Base-by-base conservation (phyloP, 495 filamentous ascomycete species). In the Thermothielavioides terrestris region DNA sequence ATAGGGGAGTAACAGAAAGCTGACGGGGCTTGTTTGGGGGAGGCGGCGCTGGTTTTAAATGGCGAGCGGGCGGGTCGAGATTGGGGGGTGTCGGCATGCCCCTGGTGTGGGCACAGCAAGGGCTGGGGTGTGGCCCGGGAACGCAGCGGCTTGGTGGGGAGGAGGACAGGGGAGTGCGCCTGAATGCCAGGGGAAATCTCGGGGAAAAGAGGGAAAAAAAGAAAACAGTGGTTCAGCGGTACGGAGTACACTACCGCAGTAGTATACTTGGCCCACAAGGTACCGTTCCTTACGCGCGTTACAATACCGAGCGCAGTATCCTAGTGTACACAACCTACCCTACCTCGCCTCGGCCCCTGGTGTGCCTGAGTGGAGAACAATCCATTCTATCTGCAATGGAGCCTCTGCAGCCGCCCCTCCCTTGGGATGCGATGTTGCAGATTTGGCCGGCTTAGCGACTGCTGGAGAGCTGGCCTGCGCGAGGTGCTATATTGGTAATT, bases 1-100 rank as follows among this genome's bases (percentile, higher is more conserved):
- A 63, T 65, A 56, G 60, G 45, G 62, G 63, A 63, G 60, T 49
- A 55, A 54, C 58, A 53, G 43, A 61, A 55, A 56, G 36, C 47
- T 40, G 54, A 52, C 35, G 56, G 46, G n/a, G 50, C 40, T 44
- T 51, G 54, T 58, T 59, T 61, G 60, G 58, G 51, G 58, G 62
- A 50, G 58, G 58, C 62, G 56, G 58, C 56, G 55, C 58, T 57
- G 62, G 62, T 62, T 65, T 65, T 65, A 65, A 65, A 65, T 61
- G 60, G 60, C 55, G 55, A 47, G 51, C 25, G 54, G 51, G 56
- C 57, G 40, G 57, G 41, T 50, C 54, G 51, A 52, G 53, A 53
- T 32, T 38, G 31, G 34, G 40, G 49, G 40, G 41, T 44, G 38
- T 35, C 23, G 52, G 26, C 20, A 50, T 54, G 57, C 52, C 58